Evolutionary conservation across 441 rosid genomes (phyloP).

Genomic region (Syzygium syzygioides): DNA sequence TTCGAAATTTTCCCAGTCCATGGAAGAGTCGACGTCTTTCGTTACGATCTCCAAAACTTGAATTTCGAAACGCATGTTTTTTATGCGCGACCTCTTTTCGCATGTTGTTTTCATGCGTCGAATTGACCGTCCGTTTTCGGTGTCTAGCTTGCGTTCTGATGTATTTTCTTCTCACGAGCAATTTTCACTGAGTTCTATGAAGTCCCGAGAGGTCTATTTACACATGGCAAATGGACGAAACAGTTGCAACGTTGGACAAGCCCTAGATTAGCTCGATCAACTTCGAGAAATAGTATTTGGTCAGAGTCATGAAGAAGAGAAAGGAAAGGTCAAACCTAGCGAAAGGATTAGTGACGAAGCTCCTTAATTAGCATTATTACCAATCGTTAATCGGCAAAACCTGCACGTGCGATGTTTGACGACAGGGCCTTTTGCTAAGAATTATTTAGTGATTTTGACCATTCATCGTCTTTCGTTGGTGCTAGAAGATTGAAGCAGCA

Average conservation of each 20-base stretch:
- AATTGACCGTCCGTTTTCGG: background rate
- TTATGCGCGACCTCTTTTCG: background rate
- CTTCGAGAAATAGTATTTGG: background rate
- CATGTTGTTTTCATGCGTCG: background rate
- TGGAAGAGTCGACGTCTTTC: background rate
- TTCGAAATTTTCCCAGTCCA: background rate
- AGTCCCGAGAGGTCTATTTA: background rate
- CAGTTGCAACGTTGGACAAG: background rate
- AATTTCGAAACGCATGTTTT: background rate
- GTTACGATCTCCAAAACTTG: background rate
- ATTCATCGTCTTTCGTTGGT: background rate
- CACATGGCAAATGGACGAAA: background rate
- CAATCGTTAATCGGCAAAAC: background rate
- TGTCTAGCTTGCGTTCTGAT: background rate
- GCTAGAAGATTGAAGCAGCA: constrained; percentile 32
- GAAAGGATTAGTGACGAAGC: background rate
- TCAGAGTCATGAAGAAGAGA: background rate
- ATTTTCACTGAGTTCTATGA: background rate
- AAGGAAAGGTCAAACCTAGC: background rate
- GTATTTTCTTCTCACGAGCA: background rate
- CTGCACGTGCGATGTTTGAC: background rate
- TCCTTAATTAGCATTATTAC: background rate
- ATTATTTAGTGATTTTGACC: background rate
- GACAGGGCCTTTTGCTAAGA: background rate
- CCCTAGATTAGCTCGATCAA: background rate